A percentile compares a stretch with the other conserved stretches of the same genome.
Evolutionary conservation across 2,329 filamentous ascomycete species (phyloP).

Genomic region (Arthrobotrys entomopaga): DNA sequence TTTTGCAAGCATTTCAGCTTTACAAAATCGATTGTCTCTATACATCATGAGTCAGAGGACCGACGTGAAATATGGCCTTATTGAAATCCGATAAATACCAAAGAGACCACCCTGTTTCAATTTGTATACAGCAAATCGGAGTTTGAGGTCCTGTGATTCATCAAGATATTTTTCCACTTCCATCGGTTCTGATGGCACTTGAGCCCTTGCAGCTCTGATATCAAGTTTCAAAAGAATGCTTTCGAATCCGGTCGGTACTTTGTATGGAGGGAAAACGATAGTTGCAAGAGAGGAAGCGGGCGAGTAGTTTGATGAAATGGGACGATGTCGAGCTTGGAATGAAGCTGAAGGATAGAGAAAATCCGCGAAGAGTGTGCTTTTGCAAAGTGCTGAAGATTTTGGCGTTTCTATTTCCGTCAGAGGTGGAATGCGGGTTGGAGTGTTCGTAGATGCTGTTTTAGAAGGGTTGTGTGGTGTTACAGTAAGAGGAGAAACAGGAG

Average conservation of each 20-base stretch:
- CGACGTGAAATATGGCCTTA: no score
- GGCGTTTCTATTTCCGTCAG: no score
- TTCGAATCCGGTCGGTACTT: not conserved
- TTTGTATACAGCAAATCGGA: conserved; percentile 19
- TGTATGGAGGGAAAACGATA: not conserved
- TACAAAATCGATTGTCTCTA: conserved; percentile 23
- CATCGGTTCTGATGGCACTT: not conserved
- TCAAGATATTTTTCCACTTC: not conserved
- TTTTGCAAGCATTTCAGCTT: conserved; percentile 24
- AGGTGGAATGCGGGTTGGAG: no score
- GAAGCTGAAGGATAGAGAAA: no score
- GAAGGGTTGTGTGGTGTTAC: no score
- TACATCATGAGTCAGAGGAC: not conserved
- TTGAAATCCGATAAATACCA: not conserved
- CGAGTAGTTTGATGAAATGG: no score
- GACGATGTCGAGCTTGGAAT: no score
- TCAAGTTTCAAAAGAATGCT: not conserved
- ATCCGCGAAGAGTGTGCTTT: no score
- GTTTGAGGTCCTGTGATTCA: conserved; percentile 3
- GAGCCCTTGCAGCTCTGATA: no score
- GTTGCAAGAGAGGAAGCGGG: not conserved
- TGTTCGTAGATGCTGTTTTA: no score
- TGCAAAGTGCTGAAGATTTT: no score
- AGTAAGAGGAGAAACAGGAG: no score
- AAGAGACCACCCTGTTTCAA: conserved; percentile 12